These are phyloP conservation scores for Talaromyces islandicus DNA, from an alignment of 2,329 filamentous ascomycete genomes.

Conservation along the genomic window DNA sequence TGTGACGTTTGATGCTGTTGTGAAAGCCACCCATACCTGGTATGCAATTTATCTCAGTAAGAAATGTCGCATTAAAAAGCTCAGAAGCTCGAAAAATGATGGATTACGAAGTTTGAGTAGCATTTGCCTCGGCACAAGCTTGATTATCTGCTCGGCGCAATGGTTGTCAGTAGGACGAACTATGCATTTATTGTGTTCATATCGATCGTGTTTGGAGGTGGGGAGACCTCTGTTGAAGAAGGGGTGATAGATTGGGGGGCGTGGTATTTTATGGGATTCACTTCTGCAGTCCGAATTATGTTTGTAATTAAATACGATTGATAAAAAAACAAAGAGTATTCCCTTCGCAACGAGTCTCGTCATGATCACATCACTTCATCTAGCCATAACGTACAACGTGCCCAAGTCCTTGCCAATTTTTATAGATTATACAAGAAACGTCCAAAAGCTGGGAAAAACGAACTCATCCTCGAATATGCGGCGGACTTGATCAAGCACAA, in stretches of 20 bases:
- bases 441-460: conserved; percentile 98
- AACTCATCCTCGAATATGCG: conserved; percentile 98
- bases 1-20: neutral
- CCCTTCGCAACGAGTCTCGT: neutral
- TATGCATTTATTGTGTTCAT: neutral
- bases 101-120: neutral
- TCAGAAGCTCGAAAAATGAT: neutral
- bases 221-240: neutral
- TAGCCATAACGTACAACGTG: neutral
- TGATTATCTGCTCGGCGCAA: neutral
- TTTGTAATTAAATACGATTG: neutral
- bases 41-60: neutral
- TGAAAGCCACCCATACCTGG: neutral
- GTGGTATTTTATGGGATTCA: neutral
- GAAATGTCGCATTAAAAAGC: neutral
- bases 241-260: neutral
- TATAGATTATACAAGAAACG: conserved; percentile 66
- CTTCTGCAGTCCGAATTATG: neutral
- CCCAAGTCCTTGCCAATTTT: neutral
- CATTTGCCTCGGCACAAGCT: neutral
- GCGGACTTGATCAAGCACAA: conserved; percentile 92
- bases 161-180: neutral
- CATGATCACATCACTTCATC: neutral
- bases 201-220: neutral
- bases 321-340: neutral